phyloP scores from a whole-genome alignment of 371 early-diverging fungal genomes.

The Blyttiomyces sp. region DNA sequence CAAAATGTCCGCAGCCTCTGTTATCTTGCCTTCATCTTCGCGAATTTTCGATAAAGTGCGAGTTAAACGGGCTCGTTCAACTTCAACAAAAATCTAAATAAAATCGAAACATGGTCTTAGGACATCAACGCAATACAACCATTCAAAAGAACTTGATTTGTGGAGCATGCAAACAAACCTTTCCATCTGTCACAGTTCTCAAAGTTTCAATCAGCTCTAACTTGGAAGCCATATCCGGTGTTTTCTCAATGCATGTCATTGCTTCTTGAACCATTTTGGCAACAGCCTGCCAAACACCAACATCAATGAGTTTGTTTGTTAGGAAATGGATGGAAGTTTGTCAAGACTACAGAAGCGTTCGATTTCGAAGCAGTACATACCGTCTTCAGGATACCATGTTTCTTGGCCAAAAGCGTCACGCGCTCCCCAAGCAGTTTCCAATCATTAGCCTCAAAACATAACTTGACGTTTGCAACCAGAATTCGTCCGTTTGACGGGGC shows the following conservation, averaged over 20 bases:
- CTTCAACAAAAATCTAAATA: conserved; percentile 90
- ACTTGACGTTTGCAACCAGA: conserved; percentile 71
- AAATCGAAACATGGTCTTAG: not conserved
- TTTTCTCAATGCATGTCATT: conserved; percentile 81
- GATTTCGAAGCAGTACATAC: too few relatives aligned
- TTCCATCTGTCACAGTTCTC: conserved; percentile 95
- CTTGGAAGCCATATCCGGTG: conserved; percentile 76
- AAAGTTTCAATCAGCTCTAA: conserved; percentile 90
- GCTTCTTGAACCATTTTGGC: conserved; percentile 93
- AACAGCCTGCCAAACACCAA: conserved; percentile 64
- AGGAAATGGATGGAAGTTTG: not conserved
- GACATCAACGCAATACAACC: conserved; percentile 3
- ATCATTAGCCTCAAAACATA: conserved; percentile 71
- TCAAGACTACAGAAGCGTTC: not conserved
- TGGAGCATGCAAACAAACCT: too few relatives aligned
- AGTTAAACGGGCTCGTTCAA: conserved; percentile 93
- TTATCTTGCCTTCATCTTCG: conserved; percentile 87
- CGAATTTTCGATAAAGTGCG: conserved; percentile 80
- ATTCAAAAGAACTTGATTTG: not conserved
- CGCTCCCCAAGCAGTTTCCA: conserved; percentile 89
- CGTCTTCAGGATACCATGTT: conserved; percentile 92
- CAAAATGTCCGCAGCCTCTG: conserved; percentile 90
- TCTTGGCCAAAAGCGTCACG: conserved; percentile 86
- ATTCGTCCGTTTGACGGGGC: conserved; percentile 83
- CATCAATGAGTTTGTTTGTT: not conserved